phyloP scores from a whole-genome alignment of 129 eudicot genomes.

The Kitagawia praeruptora region DNA sequence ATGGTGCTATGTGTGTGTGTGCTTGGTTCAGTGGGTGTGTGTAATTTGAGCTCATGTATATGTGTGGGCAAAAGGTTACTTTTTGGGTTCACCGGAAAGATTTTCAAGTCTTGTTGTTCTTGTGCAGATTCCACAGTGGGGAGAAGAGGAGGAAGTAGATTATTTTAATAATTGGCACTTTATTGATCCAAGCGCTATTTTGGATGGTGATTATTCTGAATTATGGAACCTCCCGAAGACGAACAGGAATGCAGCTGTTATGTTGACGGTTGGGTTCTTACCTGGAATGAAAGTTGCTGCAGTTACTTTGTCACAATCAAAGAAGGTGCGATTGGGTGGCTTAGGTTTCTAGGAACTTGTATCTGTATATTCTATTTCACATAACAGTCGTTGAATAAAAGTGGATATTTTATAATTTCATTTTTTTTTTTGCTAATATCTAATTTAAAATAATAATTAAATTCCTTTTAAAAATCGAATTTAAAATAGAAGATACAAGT shows the following conservation, averaged over 20 bases:
- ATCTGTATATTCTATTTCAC: not conserved
- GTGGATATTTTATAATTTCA: too few species aligned
- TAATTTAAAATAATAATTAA: too few species aligned
- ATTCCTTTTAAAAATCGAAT: too few species aligned
- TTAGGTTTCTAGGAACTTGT: not conserved
- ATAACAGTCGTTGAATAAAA: too few species aligned
- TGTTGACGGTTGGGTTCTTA: constrained; percentile 61
- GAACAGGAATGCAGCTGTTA: constrained; percentile 31
- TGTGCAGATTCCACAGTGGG: not conserved
- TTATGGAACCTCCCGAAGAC: not conserved
- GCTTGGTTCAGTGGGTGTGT: too few species aligned
- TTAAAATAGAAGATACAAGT: too few species aligned
- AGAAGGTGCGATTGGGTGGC: not conserved
- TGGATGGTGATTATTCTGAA: not conserved
- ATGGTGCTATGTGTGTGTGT: too few species aligned
- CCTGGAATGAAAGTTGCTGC: constrained; percentile 51
- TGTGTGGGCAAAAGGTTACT: too few species aligned
- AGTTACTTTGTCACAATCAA: not conserved
- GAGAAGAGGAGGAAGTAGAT: not conserved
- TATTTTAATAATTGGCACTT: not conserved
- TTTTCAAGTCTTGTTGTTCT: not conserved
- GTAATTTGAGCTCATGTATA: too few species aligned
- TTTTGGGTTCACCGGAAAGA: not conserved
- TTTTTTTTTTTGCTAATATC: too few species aligned
- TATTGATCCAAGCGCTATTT: not conserved